Conservation (phyloP, 2,329 filamentous ascomycete species). For the Penicillium concentricum region DNA sequence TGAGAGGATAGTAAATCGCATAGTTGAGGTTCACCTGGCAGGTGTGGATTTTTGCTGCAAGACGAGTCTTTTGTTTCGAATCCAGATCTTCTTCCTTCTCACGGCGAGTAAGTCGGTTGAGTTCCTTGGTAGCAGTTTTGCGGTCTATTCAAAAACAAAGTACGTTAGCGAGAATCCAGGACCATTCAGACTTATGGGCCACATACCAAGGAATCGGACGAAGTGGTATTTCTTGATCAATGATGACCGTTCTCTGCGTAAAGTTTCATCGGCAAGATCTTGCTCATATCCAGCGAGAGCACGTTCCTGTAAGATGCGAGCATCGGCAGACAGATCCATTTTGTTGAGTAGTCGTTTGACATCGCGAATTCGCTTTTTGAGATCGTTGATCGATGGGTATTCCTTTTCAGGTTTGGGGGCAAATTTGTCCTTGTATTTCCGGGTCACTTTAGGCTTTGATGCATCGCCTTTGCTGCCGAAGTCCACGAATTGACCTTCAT, state of each 20-base stretch:
- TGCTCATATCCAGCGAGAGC: constrained; percentile 57
- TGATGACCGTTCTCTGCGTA: constrained; percentile 51
- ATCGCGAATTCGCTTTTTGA: constrained; percentile 58
- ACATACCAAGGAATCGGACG: constrained; percentile 60
- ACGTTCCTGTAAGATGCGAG: constrained; percentile 59
- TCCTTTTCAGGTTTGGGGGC: constrained; percentile 27
- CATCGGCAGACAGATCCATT: constrained; percentile 53
- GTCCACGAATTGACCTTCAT: constrained; percentile 13
- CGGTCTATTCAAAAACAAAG: constrained; percentile 31
- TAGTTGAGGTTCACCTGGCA: constrained; percentile 62
- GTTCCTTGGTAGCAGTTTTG: constrained; percentile 43
- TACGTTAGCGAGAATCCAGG: constrained; percentile 8
- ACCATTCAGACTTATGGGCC: not conserved
- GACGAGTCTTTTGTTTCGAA: constrained; percentile 27
- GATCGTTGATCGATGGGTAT: constrained; percentile 46
- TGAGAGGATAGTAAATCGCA: constrained; percentile 60
- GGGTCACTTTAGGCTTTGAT: constrained; percentile 8
- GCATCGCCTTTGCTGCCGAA: constrained; percentile 8
- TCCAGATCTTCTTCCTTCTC: constrained; percentile 38
- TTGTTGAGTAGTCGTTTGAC: constrained; percentile 53
- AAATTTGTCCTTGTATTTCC: constrained; percentile 22
- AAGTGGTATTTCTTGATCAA: constrained; percentile 65
- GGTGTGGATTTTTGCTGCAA: constrained; percentile 43
- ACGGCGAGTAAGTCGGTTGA: constrained; percentile 36
- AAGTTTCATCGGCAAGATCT: constrained; percentile 53